Conservation (phyloP, 2,329 filamentous ascomycete species). For the Fusarium sp. region DNA sequence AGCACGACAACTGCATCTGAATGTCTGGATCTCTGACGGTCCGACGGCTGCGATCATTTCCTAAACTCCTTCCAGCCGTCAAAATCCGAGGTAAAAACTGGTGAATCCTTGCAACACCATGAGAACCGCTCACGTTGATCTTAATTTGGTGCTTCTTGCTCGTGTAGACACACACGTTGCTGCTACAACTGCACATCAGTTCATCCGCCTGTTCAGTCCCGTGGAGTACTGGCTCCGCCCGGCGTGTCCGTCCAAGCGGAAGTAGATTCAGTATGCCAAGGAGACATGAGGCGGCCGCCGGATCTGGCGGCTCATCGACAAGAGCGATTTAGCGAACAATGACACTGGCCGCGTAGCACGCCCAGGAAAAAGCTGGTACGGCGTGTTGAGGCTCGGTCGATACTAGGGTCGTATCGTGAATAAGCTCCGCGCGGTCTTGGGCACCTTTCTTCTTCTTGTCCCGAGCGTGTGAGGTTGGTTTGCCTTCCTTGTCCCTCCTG, state of each 20-base stretch:
- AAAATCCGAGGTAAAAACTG: neutral
- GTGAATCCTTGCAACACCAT: slow-evolving; percentile 18
- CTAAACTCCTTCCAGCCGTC: neutral
- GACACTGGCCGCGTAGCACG: slow-evolving; percentile 2
- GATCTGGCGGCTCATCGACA: slow-evolving; percentile 40
- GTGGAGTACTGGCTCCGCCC: slow-evolving; percentile 25
- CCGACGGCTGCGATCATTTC: slow-evolving; percentile 4
- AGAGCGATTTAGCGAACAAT: slow-evolving; percentile 12
- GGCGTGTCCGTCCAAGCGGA: slow-evolving; percentile 37
- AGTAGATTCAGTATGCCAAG: slow-evolving; percentile 37
- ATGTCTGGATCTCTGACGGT: slow-evolving; percentile 13
- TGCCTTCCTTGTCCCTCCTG: neutral
- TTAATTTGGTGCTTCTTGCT: slow-evolving; percentile 28
- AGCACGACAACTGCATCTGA: slow-evolving; percentile 9
- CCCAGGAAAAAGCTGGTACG: neutral
- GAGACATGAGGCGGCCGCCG: slow-evolving; percentile 34
- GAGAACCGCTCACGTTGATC: slow-evolving; percentile 31
- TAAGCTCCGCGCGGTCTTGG: slow-evolving; percentile 24
- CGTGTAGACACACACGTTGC: neutral
- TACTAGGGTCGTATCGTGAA: slow-evolving; percentile 3
- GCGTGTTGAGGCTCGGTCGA: slow-evolving; percentile 3
- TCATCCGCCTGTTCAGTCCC: slow-evolving; percentile 10
- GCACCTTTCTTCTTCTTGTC: neutral
- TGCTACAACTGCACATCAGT: slow-evolving; percentile 25
- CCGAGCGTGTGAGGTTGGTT: slow-evolving; percentile 14